Evolutionary conservation across 2,329 filamentous ascomycete species (phyloP).

Genomic region (Venturia nashicola): DNA sequence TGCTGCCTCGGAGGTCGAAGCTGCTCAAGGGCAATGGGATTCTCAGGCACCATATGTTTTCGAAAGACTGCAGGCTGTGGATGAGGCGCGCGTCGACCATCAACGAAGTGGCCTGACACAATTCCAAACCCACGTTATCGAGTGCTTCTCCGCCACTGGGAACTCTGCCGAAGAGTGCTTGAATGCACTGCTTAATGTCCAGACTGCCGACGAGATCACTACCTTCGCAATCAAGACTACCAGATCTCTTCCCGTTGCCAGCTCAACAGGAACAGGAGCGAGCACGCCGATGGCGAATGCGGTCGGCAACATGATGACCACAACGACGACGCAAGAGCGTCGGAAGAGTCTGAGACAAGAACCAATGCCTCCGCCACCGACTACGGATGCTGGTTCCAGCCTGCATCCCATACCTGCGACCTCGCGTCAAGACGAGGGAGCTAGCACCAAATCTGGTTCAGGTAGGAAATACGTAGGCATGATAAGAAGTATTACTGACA

Average conservation of each 20-base stretch:
- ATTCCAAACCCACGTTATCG: slow-evolving; percentile 82
- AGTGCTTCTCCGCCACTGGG: slow-evolving; percentile 67
- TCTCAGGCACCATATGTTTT: slow-evolving; percentile 91
- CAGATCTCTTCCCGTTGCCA: slow-evolving; percentile 11
- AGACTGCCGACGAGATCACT: slow-evolving; percentile 77
- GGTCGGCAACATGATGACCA: neutral
- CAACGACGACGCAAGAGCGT: slow-evolving; percentile 13
- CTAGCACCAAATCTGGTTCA: slow-evolving; percentile 41
- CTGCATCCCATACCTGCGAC: slow-evolving; percentile 23
- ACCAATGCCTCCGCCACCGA: slow-evolving; percentile 17
- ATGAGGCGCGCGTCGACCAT: slow-evolving; percentile 81
- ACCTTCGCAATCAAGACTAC: slow-evolving; percentile 45
- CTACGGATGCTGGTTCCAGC: slow-evolving; percentile 18
- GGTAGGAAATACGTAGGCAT: slow-evolving; percentile 21
- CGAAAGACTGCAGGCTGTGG: slow-evolving; percentile 79
- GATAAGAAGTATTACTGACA: neutral
- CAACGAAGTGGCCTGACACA: slow-evolving; percentile 85
- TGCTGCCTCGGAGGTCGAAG: slow-evolving; percentile 61
- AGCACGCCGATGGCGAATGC: neutral
- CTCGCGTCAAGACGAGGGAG: slow-evolving; percentile 37
- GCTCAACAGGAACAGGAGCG: neutral
- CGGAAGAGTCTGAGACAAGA: slow-evolving; percentile 18
- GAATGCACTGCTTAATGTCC: slow-evolving; percentile 71
- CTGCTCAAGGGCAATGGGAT: slow-evolving; percentile 77
- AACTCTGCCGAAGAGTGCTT: slow-evolving; percentile 67